A percentile compares a stretch with the other conserved stretches of the same genome.
Conservation (phyloP, 2,329 filamentous ascomycete species). For the Trichoderma sp. region DNA sequence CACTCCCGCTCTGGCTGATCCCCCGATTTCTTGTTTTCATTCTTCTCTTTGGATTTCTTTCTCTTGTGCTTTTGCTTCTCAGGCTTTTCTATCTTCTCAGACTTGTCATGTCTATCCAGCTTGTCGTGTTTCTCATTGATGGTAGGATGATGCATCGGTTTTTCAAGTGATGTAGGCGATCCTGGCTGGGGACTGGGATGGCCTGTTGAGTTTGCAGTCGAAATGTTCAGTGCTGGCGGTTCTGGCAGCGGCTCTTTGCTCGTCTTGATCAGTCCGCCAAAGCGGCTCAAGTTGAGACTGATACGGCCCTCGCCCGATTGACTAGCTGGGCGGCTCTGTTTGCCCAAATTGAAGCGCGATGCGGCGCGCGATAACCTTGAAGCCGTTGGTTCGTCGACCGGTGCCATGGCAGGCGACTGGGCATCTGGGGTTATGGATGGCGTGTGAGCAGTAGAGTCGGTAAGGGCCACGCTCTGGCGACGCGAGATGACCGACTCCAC, state of each 20-base stretch:
- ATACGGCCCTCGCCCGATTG: conserved; percentile 57
- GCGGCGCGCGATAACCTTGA: conserved; percentile 57
- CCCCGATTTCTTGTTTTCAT: conserved; percentile 35
- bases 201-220: conserved; percentile 28
- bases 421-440: conserved; percentile 37
- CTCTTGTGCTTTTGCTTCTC: conserved; percentile 35
- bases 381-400: conserved; percentile 51
- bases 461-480: conserved; percentile 50
- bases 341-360: conserved; percentile 49
- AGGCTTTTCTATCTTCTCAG: conserved; percentile 26
- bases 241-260: conserved; percentile 46
- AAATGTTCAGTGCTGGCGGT: conserved; percentile 26
- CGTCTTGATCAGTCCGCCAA: conserved; percentile 46
- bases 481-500: conserved; percentile 39
- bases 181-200: conserved; percentile 28
- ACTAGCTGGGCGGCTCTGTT: conserved; percentile 54
- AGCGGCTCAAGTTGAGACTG: conserved; percentile 55
- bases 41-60: conserved; percentile 39
- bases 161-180: conserved; percentile 24
- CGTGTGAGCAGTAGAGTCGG: conserved; percentile 44
- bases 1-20: conserved; percentile 48
- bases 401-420: conserved; percentile 40
- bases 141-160: conserved; percentile 6
- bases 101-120: conserved; percentile 14
- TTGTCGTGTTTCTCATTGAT: conserved; percentile 18